A percentile compares a stretch with the other conserved stretches of the same genome.
phyloP scores from a whole-genome alignment of 1,139 yeast genomes.

The Blastobotrys malaysiensis region DNA sequence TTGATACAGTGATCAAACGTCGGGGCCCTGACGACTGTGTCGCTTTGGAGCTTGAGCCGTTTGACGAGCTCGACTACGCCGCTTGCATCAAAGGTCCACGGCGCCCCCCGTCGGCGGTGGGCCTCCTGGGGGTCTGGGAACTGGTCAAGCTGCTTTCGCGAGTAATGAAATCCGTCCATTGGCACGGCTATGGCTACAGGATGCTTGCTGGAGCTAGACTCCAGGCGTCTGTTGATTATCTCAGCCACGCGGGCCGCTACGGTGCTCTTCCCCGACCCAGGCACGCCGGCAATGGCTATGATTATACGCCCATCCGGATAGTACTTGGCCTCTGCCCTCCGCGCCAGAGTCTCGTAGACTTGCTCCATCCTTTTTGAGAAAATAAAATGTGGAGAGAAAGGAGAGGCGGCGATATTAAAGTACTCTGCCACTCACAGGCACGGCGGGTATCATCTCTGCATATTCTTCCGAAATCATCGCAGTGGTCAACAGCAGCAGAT shows the following conservation, averaged over 20 bases:
- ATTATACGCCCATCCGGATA: slow-evolving; percentile 39
- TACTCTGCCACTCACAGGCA: not conserved
- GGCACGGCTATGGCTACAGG: slow-evolving; percentile 53
- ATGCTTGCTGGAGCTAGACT: not conserved
- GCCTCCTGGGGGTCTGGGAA: slow-evolving; percentile 56
- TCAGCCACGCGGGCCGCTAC: slow-evolving; percentile 44
- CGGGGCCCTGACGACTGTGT: slow-evolving; percentile 58
- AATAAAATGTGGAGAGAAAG: not conserved
- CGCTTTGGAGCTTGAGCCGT: slow-evolving; percentile 33
- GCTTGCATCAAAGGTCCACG: slow-evolving; percentile 70
- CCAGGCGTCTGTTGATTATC: slow-evolving; percentile 37
- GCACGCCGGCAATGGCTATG: slow-evolving; percentile 64
- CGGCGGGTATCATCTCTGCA: not conserved
- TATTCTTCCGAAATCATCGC: not conserved
- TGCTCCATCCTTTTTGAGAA: slow-evolving; percentile 3
- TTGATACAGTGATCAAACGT: slow-evolving; percentile 64
- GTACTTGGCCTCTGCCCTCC: slow-evolving; percentile 5
- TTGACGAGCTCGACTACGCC: slow-evolving; percentile 39
- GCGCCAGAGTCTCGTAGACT: slow-evolving; percentile 5
- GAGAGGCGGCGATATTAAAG: not conserved
- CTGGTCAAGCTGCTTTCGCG: slow-evolving; percentile 47
- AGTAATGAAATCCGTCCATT: slow-evolving; percentile 80
- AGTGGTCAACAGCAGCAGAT: not conserved
- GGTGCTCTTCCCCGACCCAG: slow-evolving; percentile 83
- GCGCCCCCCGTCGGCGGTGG: slow-evolving; percentile 69